Percentiles rank a stretch among this genome's conserved stretches.
Conservation (phyloP, 169 alveolate species). For the Cryptosporidium parvum region DNA sequence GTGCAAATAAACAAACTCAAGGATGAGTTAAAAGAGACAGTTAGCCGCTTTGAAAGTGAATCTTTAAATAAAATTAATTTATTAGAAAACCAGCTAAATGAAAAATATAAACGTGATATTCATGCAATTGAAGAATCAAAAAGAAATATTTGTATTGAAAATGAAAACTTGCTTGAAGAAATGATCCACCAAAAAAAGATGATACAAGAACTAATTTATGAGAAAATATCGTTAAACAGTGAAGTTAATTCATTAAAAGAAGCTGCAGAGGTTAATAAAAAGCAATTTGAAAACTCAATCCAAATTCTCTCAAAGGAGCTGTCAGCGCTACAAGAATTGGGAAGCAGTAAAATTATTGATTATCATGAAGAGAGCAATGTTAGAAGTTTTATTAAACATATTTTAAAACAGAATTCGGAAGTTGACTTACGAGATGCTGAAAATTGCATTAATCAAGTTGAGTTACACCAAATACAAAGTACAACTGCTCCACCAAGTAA, state of each 20-base stretch:
- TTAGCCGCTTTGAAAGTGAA: neutral
- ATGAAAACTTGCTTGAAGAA: slow-evolving; percentile 57
- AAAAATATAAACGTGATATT: neutral
- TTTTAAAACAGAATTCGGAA: neutral
- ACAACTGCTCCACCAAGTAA: slow-evolving; percentile 72
- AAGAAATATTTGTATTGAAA: slow-evolving; percentile 20
- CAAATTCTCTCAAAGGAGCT: slow-evolving; percentile 24
- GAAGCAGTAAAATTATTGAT: neutral
- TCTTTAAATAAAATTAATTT: slow-evolving; percentile 2
- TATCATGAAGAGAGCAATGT: neutral
- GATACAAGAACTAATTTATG: slow-evolving; percentile 62
- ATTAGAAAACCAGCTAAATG: neutral
- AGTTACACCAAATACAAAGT: slow-evolving; percentile 37
- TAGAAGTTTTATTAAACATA: neutral
- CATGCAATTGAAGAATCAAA: slow-evolving; percentile 19
- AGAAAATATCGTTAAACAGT: slow-evolving; percentile 29
- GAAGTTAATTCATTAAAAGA: slow-evolving; percentile 50
- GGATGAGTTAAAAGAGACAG: neutral
- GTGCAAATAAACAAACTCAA: slow-evolving; percentile 1
- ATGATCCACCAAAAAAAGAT: slow-evolving; percentile 30
- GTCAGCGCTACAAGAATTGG: slow-evolving; percentile 39
- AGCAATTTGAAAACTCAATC: slow-evolving; percentile 34
- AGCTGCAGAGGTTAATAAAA: slow-evolving; percentile 9
- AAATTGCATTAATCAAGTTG: neutral
- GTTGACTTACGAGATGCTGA: neutral